A percentile compares a stretch with the other conserved stretches of the same genome.
phyloP scores from a whole-genome alignment of 805 yeast species.

The Spathaspora passalidarum region DNA sequence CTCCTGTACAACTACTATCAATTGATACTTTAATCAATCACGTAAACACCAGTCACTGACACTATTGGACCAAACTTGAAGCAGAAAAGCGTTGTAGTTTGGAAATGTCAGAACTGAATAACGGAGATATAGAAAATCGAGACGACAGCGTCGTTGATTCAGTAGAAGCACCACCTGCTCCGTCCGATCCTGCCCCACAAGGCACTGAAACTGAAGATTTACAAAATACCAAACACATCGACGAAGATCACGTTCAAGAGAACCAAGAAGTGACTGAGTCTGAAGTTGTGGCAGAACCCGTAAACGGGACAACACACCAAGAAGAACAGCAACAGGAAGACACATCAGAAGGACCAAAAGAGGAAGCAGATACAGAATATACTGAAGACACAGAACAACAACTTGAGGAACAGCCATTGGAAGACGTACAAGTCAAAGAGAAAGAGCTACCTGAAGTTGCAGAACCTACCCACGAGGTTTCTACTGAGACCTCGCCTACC shows the following conservation, averaged over 20 bases:
- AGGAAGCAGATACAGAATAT: neutral
- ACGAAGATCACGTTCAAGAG: no score
- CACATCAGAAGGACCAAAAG: neutral
- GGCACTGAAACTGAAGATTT: neutral
- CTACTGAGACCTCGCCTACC: neutral
- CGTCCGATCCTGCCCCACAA: neutral
- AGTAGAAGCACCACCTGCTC: neutral
- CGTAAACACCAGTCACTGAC: neutral
- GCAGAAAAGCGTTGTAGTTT: neutral
- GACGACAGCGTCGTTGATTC: no score
- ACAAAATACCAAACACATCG: no score
- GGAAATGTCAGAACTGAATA: neutral
- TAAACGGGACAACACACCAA: neutral
- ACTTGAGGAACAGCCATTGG: neutral
- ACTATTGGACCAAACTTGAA: no score
- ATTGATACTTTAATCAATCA: neutral
- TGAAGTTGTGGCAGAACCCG: neutral
- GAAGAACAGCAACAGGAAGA: neutral
- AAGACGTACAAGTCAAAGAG: neutral
- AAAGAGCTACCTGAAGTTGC: neutral
- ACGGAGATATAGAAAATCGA: slow-evolving; percentile 3
- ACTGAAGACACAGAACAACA: neutral
- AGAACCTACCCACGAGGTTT: neutral
- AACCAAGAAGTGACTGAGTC: neutral
- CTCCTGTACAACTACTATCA: neutral